phyloP scores from a whole-genome alignment of 2,329 filamentous ascomycete genomes.

The Ploettnerulaceae sp. region DNA sequence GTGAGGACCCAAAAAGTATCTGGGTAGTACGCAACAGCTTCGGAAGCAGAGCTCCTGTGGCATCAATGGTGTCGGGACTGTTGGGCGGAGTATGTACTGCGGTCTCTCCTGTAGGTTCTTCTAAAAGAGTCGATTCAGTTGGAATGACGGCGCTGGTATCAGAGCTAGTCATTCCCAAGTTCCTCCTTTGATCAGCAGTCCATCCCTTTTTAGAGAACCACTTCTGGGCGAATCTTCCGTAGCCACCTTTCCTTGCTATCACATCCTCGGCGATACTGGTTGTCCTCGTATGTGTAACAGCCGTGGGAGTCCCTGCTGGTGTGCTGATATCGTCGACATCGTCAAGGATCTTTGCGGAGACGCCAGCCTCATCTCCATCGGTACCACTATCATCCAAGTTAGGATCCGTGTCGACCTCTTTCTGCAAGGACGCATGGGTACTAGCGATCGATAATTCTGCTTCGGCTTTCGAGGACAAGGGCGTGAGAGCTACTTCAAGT shows the following conservation, averaged over 20 bases:
- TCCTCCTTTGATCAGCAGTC: constrained; percentile 65
- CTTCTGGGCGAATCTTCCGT: constrained; percentile 81
- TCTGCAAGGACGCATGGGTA: constrained; percentile 46
- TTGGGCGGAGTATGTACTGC: background rate
- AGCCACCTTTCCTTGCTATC: constrained; percentile 74
- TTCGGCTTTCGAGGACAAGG: constrained; percentile 69
- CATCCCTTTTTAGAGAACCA: constrained; percentile 89
- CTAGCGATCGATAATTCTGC: constrained; percentile 66
- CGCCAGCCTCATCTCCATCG: constrained; percentile 42
- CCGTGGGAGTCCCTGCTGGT: background rate
- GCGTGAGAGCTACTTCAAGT: constrained; percentile 86
- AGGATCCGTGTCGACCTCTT: constrained; percentile 31
- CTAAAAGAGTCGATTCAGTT: constrained; percentile 31
- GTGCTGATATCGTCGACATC: constrained; percentile 41
- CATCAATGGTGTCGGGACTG: constrained; percentile 10
- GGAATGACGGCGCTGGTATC: constrained; percentile 12
- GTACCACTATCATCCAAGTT: constrained; percentile 38
- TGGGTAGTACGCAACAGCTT: constrained; percentile 81
- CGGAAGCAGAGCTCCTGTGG: constrained; percentile 54
- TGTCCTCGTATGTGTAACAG: constrained; percentile 23
- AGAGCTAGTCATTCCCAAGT: constrained; percentile 61
- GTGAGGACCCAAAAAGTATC: constrained; percentile 74
- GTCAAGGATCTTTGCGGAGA: constrained; percentile 33
- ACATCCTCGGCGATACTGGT: constrained; percentile 84
- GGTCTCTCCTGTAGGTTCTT: constrained; percentile 22